Percentiles rank a stretch among this genome's conserved stretches.
These are phyloP conservation scores for Leccinum barrowsii DNA, from an alignment of 768 basidiomycete species.

Conservation along the genomic window DNA sequence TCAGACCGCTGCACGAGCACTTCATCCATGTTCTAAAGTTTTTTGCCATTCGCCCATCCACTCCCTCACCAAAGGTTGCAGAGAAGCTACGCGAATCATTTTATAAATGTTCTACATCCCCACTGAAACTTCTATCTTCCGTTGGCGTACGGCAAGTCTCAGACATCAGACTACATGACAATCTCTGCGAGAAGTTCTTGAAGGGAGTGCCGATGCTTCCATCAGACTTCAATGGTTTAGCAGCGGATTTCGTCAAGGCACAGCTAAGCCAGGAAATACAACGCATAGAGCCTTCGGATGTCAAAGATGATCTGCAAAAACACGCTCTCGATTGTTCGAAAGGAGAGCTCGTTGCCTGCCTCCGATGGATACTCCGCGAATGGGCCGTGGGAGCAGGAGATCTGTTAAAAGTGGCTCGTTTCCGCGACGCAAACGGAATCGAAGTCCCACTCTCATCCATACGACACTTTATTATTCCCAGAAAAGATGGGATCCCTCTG, in stretches of 20 bases:
- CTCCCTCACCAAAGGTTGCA: no score
- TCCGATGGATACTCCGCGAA: conserved; percentile 1
- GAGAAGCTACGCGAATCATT: no score
- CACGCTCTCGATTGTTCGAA: not conserved
- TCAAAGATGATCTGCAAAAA: not conserved
- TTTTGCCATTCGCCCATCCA: no score
- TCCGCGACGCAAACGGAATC: conserved; percentile 44
- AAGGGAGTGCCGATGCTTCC: no score
- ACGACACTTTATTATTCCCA: conserved; percentile 58
- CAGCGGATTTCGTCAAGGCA: conserved; percentile 43
- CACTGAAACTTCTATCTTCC: no score
- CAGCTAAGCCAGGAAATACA: conserved; percentile 1
- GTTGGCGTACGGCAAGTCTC: no score
- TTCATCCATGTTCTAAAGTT: no score
- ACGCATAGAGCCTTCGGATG: not conserved
- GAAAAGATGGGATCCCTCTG: conserved; percentile 46
- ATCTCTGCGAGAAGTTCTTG: no score
- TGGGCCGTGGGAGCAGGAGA: not conserved
- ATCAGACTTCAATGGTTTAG: conserved; percentile 26
- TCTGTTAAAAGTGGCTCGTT: conserved; percentile 26
- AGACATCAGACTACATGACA: no score
- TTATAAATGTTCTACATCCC: no score
- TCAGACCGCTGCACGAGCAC: no score
- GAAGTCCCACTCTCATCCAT: conserved; percentile 63
- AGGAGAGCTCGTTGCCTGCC: conserved; percentile 5